Conservation (phyloP, 805 yeast genomes). For the Spathaspora boniae region DNA sequence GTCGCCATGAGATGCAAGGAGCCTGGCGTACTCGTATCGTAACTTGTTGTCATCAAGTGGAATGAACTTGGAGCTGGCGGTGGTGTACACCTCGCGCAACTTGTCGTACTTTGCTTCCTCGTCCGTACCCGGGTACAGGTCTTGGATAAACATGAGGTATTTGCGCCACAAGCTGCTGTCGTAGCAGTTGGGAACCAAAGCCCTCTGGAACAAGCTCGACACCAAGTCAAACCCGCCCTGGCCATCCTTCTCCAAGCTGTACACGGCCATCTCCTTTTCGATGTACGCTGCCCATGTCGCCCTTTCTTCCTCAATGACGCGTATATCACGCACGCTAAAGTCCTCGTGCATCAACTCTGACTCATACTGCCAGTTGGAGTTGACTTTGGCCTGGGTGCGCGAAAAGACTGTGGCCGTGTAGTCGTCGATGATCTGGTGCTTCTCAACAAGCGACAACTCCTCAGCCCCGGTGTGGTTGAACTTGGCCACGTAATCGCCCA, state of each 20-base stretch:
- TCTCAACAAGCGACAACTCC: slow-evolving; percentile 34
- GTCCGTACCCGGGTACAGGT: slow-evolving; percentile 13
- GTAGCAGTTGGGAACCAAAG: slow-evolving; percentile 64
- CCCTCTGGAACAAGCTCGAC: slow-evolving; percentile 61
- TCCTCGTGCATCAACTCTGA: slow-evolving; percentile 53
- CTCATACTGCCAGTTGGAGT: slow-evolving; percentile 70
- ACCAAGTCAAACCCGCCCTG: slow-evolving; percentile 26
- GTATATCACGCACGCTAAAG: slow-evolving; percentile 42
- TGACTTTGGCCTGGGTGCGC: slow-evolving; percentile 50
- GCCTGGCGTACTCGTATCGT: slow-evolving; percentile 23
- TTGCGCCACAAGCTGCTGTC: slow-evolving; percentile 65
- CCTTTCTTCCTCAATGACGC: slow-evolving; percentile 41
- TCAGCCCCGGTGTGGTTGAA: slow-evolving; percentile 19
- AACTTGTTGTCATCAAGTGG: slow-evolving; percentile 24
- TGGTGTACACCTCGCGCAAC: slow-evolving; percentile 44
- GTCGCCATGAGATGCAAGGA: slow-evolving; percentile 17
- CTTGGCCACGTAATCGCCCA: slow-evolving; percentile 19
- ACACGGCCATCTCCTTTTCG: slow-evolving; percentile 44
- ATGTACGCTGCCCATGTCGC: slow-evolving; percentile 63
- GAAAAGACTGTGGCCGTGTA: slow-evolving; percentile 42
- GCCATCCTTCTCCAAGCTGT: slow-evolving; percentile 3
- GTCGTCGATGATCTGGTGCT: slow-evolving; percentile 40
- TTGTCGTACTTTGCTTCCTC: slow-evolving; percentile 20
- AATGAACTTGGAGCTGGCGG: slow-evolving; percentile 45
- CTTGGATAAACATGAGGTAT: slow-evolving; percentile 54